Evolutionary conservation across 1,284 basidiomycete species (phyloP).

Genomic region (Vanrija sp.): DNA sequence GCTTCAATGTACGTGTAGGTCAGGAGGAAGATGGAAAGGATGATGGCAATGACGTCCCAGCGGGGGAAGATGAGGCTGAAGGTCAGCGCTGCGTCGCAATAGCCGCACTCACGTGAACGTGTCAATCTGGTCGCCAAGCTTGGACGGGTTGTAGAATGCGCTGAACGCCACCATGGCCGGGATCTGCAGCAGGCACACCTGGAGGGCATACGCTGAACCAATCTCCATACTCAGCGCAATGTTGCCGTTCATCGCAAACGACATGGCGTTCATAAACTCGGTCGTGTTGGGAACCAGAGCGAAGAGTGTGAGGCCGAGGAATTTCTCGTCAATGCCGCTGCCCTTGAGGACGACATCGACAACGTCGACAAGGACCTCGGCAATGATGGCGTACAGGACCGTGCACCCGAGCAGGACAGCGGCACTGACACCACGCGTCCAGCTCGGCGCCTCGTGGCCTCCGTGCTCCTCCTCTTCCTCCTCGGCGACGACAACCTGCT

Average conservation of each 20-base stretch:
- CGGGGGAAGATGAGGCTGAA: slow-evolving; percentile 90
- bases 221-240: slow-evolving; percentile 99
- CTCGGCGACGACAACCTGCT: slow-evolving; percentile 8
- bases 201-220: slow-evolving; percentile 95
- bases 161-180: slow-evolving; percentile 99
- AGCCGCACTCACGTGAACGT: slow-evolving; percentile 71
- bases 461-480: slow-evolving; percentile 61
- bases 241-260: slow-evolving; percentile 96
- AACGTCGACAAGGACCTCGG: slow-evolving; percentile 90
- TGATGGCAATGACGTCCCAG: slow-evolving; percentile 96
- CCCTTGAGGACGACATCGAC: slow-evolving; percentile 91
- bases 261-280: slow-evolving; percentile 99
- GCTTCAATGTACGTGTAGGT: slow-evolving; percentile 99
- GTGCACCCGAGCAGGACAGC: slow-evolving; percentile 87
- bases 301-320: slow-evolving; percentile 93
- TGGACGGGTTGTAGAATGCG: slow-evolving; percentile 80
- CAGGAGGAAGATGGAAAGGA: slow-evolving; percentile 90
- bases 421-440: slow-evolving; percentile 81
- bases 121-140: slow-evolving; percentile 74
- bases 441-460: slow-evolving; percentile 93
- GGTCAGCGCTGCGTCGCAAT: background rate
- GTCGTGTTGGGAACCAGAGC: slow-evolving; percentile 98
- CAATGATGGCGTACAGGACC: slow-evolving; percentile 89
- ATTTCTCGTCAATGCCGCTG: slow-evolving; percentile 96
- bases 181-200: slow-evolving; percentile 96